Percentiles rank a stretch among this genome's conserved stretches.
phyloP scores from a whole-genome alignment of 2,329 filamentous ascomycete species.

The Penicillium sp. region DNA sequence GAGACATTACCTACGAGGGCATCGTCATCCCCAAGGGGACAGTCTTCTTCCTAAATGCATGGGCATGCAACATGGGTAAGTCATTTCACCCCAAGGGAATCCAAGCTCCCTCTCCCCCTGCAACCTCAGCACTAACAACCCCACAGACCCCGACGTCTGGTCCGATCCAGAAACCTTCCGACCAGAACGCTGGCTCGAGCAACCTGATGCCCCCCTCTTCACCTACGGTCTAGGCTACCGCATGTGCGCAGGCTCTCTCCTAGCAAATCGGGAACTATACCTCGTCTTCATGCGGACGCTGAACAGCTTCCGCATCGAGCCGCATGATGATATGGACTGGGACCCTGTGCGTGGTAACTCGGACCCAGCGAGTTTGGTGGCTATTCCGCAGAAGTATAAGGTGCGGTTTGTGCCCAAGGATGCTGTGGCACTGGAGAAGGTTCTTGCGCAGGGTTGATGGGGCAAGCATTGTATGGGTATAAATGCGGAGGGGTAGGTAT shows the following conservation, averaged over 20 bases:
- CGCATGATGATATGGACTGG: slow-evolving; percentile 56
- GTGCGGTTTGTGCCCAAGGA: slow-evolving; percentile 61
- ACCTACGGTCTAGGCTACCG: slow-evolving; percentile 67
- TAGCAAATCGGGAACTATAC: slow-evolving; percentile 67
- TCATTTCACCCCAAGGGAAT: not conserved
- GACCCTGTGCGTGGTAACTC: slow-evolving; percentile 62
- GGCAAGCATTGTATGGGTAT: not conserved
- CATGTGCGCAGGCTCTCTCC: slow-evolving; percentile 66
- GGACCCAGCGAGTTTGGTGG: slow-evolving; percentile 64
- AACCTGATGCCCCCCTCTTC: slow-evolving; percentile 65
- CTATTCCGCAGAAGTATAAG: slow-evolving; percentile 60
- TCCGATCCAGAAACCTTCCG: slow-evolving; percentile 60
- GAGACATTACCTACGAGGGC: slow-evolving; percentile 60
- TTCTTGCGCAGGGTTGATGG: slow-evolving; percentile 33
- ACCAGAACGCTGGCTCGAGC: slow-evolving; percentile 64
- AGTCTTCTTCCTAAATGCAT: slow-evolving; percentile 66
- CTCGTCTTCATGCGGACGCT: slow-evolving; percentile 64
- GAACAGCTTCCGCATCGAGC: slow-evolving; percentile 61
- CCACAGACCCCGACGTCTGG: slow-evolving; percentile 57
- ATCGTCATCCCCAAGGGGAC: slow-evolving; percentile 63
- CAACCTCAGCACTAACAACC: not conserved
- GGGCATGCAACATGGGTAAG: slow-evolving; percentile 69
- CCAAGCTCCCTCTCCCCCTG: no score
- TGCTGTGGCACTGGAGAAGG: slow-evolving; percentile 46
- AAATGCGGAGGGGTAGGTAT: no score